A percentile compares a stretch with the other conserved stretches of the same genome.
phyloP scores from a whole-genome alignment of 2,329 filamentous ascomycete species.

The Dendrostoma leiphaemia region DNA sequence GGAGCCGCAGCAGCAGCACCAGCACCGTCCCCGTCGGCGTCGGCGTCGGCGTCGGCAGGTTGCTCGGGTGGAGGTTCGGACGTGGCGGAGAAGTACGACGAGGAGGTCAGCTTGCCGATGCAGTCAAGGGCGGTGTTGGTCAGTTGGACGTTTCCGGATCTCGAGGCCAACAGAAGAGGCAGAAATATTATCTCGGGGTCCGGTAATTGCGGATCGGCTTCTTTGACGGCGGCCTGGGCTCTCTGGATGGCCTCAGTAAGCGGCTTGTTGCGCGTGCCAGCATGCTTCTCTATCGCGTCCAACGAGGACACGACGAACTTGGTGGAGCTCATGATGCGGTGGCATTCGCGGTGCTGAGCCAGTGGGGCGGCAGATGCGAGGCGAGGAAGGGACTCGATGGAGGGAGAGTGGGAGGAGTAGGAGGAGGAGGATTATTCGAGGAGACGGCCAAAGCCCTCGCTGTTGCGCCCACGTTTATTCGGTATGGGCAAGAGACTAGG shows the following conservation, averaged over 20 bases:
- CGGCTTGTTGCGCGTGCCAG: constrained; percentile 73
- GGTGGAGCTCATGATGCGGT: constrained; percentile 73
- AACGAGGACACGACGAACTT: constrained; percentile 94
- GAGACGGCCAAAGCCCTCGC: background rate
- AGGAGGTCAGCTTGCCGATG: constrained; percentile 98
- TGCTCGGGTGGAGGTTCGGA: constrained; percentile 40
- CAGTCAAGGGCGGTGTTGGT: constrained; percentile 92
- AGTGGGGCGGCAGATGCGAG: background rate
- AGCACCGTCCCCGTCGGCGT: background rate
- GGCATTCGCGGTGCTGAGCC: constrained; percentile 36
- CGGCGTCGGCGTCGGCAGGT: constrained; percentile 37
- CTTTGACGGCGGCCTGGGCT: constrained; percentile 82
- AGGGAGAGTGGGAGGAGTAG: background rate
- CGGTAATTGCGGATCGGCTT: constrained; percentile 75
- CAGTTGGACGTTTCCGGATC: constrained; percentile 79
- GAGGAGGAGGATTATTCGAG: background rate
- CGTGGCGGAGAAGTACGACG: constrained; percentile 87
- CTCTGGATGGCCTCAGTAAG: constrained; percentile 78
- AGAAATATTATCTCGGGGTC: constrained; percentile 91
- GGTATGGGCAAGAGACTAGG: background rate
- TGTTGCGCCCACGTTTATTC: constrained; percentile 10
- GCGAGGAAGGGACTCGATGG: background rate
- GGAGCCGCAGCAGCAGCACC: constrained; percentile 43
- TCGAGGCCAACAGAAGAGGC: constrained; percentile 85
- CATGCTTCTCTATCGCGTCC: constrained; percentile 87